These are phyloP conservation scores for Curvularia sp. DNA, from an alignment of 2,329 filamentous ascomycete species.

Conservation along the genomic window DNA sequence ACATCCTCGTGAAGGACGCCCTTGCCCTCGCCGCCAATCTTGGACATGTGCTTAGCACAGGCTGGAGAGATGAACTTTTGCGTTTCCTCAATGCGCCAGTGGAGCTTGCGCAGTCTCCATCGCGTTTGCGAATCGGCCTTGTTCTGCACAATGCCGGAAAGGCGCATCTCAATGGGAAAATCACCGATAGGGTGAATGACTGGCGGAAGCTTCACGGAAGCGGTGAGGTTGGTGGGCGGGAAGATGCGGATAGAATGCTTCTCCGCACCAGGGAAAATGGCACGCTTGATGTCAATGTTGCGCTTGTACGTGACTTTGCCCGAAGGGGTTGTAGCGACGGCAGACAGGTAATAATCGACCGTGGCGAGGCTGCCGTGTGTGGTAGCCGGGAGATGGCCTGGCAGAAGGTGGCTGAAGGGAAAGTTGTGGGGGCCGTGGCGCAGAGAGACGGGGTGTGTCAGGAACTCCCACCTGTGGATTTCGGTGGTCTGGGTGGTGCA, in stretches of 20 bases:
- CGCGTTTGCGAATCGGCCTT: conserved; percentile 74
- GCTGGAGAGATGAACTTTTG: conserved; percentile 80
- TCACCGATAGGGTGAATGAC: conserved; percentile 86
- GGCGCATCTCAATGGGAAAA: conserved; percentile 78
- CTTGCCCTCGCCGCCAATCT: conserved; percentile 70
- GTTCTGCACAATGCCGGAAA: conserved; percentile 82
- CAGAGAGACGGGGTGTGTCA: conserved; percentile 50
- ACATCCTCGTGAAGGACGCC: conserved; percentile 76
- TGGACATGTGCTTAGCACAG: conserved; percentile 76
- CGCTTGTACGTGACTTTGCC: conserved; percentile 70
- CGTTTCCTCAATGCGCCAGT: conserved; percentile 91
- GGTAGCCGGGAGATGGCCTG: conserved; percentile 83
- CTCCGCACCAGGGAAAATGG: conserved; percentile 78
- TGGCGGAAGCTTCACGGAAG: conserved; percentile 79
- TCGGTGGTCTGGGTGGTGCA: conserved; percentile 76
- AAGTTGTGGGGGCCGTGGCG: conserved; percentile 72
- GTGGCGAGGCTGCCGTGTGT: conserved; percentile 75
- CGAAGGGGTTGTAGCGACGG: conserved; percentile 61
- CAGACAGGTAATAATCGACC: conserved; percentile 76
- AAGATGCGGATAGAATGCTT: conserved; percentile 94
- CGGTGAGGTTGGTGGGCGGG: conserved; percentile 92
- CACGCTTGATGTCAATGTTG: conserved; percentile 77
- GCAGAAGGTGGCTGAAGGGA: conserved; percentile 87
- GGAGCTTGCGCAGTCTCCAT: conserved; percentile 90
- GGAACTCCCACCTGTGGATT: conserved; percentile 80